These are phyloP conservation scores for Endocalyx cinctus DNA, from an alignment of 2,329 filamentous ascomycete species.

Conservation along the genomic window DNA sequence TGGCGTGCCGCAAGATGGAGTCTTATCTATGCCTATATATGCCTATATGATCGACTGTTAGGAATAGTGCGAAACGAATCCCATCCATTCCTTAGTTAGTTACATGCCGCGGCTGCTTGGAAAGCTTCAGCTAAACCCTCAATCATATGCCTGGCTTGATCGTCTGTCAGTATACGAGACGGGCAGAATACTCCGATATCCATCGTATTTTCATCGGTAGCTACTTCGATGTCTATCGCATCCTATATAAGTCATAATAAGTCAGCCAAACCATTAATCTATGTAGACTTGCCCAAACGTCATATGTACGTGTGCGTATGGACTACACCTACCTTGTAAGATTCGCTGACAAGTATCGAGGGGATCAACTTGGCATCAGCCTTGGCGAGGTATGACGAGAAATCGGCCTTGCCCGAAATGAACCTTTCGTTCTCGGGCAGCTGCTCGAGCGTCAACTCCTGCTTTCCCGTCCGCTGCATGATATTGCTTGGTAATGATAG, in stretches of 20 bases:
- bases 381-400: constrained; percentile 5
- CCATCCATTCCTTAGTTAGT: too few relatives aligned
- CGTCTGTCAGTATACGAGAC: constrained; percentile 9
- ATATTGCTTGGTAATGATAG: constrained; percentile 50
- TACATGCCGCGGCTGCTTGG: too few relatives aligned
- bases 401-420: too few relatives aligned
- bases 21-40: too few relatives aligned
- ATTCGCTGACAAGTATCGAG: constrained; percentile 15
- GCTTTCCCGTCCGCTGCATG: too few relatives aligned
- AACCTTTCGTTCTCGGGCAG: neutral
- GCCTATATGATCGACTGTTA: too few relatives aligned
- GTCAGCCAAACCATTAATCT: constrained; percentile 3
- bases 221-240: constrained; percentile 24
- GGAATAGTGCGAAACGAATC: too few relatives aligned
- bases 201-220: constrained; percentile 16
- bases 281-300: neutral
- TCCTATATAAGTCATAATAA: constrained; percentile 14
- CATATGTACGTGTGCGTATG: neutral
- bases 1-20: too few relatives aligned
- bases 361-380: constrained; percentile 8
- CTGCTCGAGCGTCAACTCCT: constrained; percentile 12
- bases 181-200: constrained; percentile 25
- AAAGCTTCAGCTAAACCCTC: constrained; percentile 13
- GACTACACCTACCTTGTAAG: constrained; percentile 14
- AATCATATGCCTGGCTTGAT: constrained; percentile 13